Percentiles rank a stretch among this genome's conserved stretches.
Conservation (phyloP, 2,329 filamentous ascomycete genomes). For the Ceratocystiopsis sp. region DNA sequence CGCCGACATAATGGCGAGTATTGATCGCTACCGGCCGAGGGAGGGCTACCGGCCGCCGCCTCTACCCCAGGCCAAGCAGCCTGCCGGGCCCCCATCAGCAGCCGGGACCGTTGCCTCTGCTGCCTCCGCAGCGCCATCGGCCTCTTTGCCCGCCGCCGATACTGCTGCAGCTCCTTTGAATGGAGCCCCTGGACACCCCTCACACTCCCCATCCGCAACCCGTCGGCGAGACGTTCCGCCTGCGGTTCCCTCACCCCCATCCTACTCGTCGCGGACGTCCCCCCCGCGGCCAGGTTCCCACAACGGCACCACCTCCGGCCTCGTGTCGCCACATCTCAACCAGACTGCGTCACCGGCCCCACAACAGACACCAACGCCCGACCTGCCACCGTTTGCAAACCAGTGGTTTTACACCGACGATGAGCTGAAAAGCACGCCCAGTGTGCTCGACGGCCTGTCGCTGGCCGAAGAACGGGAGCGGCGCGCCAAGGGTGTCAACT, state of each 20-base stretch:
- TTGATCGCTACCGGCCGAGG: conserved; percentile 40
- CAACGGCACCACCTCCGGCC: conserved; percentile 9
- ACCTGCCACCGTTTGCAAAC: conserved; percentile 16
- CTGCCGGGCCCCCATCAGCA: neutral
- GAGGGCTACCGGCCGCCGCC: conserved; percentile 40
- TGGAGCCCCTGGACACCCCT: too few species aligned
- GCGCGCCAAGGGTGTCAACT: conserved; percentile 85
- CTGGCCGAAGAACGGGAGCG: conserved; percentile 62
- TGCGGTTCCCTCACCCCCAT: conserved; percentile 43
- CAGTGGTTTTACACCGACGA: conserved; percentile 86
- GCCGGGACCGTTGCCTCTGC: conserved; percentile 10
- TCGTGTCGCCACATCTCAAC: conserved; percentile 3
- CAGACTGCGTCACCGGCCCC: neutral
- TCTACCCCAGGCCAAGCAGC: conserved; percentile 16
- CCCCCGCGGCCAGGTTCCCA: conserved; percentile 28
- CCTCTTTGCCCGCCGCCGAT: conserved; percentile 18
- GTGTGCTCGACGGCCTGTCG: conserved; percentile 64
- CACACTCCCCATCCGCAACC: neutral
- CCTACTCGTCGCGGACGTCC: conserved; percentile 35
- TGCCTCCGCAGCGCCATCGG: conserved; percentile 16
- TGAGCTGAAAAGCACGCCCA: conserved; percentile 69
- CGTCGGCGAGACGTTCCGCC: conserved; percentile 40
- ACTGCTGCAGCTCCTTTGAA: too few species aligned
- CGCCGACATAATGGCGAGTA: conserved; percentile 32
- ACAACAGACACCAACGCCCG: neutral